phyloP scores from a whole-genome alignment of 768 basidiomycete genomes.

The Serendipita sp. region DNA sequence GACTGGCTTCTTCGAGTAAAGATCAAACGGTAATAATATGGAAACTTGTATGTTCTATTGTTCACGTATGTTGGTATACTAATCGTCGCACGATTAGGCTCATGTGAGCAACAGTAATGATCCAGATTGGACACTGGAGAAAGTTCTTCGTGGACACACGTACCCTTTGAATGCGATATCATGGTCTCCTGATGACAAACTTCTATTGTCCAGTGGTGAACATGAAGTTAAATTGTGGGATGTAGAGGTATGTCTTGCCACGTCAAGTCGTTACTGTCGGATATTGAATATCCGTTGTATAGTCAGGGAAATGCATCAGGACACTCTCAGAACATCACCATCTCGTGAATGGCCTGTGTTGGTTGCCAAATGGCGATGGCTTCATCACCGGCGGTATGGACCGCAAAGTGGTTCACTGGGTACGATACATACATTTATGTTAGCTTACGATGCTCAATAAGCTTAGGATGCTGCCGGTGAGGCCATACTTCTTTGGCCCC shows the following conservation, averaged over 20 bases:
- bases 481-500: conserved; percentile 49
- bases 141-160: conserved; percentile 57
- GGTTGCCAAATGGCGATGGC: conserved; percentile 77
- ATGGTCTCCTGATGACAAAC: conserved; percentile 83
- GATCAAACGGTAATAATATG: conserved; percentile 84
- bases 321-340: conserved; percentile 47
- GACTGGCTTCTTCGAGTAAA: conserved; percentile 75
- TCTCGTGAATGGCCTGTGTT: conserved; percentile 70
- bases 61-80: conserved; percentile 8
- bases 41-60: conserved; percentile 46
- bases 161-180: conserved; percentile 68
- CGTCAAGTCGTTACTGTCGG: conserved; percentile 1
- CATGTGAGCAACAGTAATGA: conserved; percentile 18
- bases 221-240: conserved; percentile 80
- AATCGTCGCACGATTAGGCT: background rate
- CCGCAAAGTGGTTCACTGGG: conserved; percentile 71
- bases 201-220: conserved; percentile 74
- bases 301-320: conserved; percentile 64
- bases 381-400: conserved; percentile 86
- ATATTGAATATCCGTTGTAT: conserved; percentile 9
- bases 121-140: conserved; percentile 44
- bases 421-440: conserved; percentile 22
- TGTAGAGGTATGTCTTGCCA: conserved; percentile 42
- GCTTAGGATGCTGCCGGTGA: conserved; percentile 61
- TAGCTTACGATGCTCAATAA: background rate